Conservation (phyloP, 768 basidiomycete genomes). For the Tephrocybe sp. region DNA sequence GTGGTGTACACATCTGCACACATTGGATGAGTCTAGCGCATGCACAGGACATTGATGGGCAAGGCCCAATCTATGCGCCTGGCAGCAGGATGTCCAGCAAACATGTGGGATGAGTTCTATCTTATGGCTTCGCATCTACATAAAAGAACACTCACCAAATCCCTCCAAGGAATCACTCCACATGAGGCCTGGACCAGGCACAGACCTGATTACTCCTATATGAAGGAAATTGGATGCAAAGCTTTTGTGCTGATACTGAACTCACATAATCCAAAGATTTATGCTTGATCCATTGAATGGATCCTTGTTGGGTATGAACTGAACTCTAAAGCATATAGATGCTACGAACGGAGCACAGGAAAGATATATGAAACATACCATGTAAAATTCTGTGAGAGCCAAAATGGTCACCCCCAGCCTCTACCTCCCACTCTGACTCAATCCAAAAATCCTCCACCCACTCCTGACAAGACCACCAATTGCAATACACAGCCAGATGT, state of each 20-base stretch:
- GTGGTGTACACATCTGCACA: slow-evolving; percentile 31
- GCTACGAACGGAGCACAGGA: slow-evolving; percentile 23
- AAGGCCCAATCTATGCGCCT: slow-evolving; percentile 25
- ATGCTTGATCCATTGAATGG: slow-evolving; percentile 28
- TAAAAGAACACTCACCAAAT: neutral
- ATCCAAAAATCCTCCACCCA: no score
- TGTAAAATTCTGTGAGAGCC: slow-evolving; percentile 26
- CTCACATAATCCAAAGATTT: slow-evolving; percentile 27
- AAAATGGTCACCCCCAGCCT: slow-evolving; percentile 11
- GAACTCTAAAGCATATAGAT: slow-evolving; percentile 32
- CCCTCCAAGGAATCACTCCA: slow-evolving; percentile 15
- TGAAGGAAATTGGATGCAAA: slow-evolving; percentile 32
- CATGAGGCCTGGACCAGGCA: slow-evolving; percentile 19
- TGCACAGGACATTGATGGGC: slow-evolving; percentile 28
- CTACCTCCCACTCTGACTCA: neutral
- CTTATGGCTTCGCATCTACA: slow-evolving; percentile 19
- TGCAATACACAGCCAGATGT: no score
- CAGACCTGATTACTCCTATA: slow-evolving; percentile 26
- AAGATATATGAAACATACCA: slow-evolving; percentile 22
- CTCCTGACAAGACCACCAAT: no score
- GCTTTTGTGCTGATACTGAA: slow-evolving; percentile 34
- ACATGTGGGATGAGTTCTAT: slow-evolving; percentile 29
- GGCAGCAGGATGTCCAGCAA: slow-evolving; percentile 17
- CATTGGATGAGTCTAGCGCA: slow-evolving; percentile 32
- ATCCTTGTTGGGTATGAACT: slow-evolving; percentile 36